Evolutionary conservation across 164 flowering plant species (phyloP), one percentile per base, ranked within the genome.

Genomic region (Vitis labrusca): DNA sequence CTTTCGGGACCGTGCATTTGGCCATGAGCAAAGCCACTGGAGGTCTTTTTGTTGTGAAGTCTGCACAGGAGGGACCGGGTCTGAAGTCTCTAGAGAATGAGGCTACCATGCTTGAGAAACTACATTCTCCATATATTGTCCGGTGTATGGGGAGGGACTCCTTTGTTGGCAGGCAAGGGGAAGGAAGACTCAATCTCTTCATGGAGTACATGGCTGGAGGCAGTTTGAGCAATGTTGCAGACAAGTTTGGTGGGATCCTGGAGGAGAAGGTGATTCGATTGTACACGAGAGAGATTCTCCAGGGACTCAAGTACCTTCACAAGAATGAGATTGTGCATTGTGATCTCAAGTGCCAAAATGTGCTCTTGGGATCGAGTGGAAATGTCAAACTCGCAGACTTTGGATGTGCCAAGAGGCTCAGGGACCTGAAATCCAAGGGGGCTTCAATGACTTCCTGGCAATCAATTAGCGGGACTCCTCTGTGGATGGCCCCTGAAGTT

Each of bases 401-500:
- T 63, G 92, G 92, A 52, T 79, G 78, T 62, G 85, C 94, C 4
- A 80, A 58, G 76, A 72, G 65, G 70, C 9, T 75, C 15, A 56
- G 59, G 14, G 81, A 73, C 23, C 13, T 58, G 0, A 74, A 74
- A 27, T 15, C 44, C 0, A 50, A 69, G 0, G 52, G n/a, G 13
- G 30, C 2, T 48, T 50, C 32, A 1, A 60, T 66, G n/a, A 11
- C 3, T 63, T 69, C 56, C 12, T 48, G 70, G 63, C 56, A 50
- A 27, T 48, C 76, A 7, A 65, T 82, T 13, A 75, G 80, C 47
- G 90, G 93, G 30, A 85, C 88, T 15, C 93, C 91, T 13, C 60
- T 85, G 54, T 89, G 90, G 90, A 87, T 85, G 91, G 89, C 91
- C 44, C 93, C 93, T 0, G 93, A 89, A 74, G 85, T 83, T 5